Percentiles rank a stretch among this genome's conserved stretches.
These are phyloP conservation scores for Mucuna pruriens DNA, from an alignment of 306 rosid species.

Conservation along the genomic window DNA sequence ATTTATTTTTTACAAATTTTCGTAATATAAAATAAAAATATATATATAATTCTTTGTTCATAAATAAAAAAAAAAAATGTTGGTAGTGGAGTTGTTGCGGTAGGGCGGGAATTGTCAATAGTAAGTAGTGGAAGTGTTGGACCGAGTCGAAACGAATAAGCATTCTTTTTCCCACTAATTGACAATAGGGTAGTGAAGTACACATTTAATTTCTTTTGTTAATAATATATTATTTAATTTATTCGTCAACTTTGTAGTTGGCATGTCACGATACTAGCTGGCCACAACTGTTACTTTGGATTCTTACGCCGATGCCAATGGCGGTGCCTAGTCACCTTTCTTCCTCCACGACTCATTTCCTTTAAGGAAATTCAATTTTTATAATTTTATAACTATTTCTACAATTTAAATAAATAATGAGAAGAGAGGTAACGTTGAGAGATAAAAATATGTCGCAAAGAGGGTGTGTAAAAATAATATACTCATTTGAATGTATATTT, in stretches of 20 bases:
- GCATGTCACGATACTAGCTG: neutral
- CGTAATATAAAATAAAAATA: too few relatives aligned
- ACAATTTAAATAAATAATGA: too few relatives aligned
- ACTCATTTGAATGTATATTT: too few relatives aligned
- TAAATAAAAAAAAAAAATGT: too few relatives aligned
- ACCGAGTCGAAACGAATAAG: constrained; percentile 1
- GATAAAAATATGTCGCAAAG: too few relatives aligned
- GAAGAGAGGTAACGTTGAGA: too few relatives aligned
- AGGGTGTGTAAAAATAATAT: too few relatives aligned
- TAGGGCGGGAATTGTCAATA: constrained; percentile 18
- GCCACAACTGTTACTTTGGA: constrained; percentile 30
- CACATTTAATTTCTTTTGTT: neutral
- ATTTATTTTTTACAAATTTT: too few relatives aligned
- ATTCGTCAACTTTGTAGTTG: constrained; percentile 28
- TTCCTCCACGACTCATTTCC: neutral
- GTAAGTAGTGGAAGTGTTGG: neutral
- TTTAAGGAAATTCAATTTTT: neutral
- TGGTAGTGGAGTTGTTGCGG: neutral
- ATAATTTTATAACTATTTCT: too few relatives aligned
- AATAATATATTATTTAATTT: neutral
- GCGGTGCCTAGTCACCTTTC: neutral
- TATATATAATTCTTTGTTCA: too few relatives aligned
- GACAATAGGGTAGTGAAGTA: neutral
- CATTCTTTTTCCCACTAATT: constrained; percentile 6
- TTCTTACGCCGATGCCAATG: neutral